Conservation (phyloP, 345 rosid species). For the Populus pruinosa region DNA sequence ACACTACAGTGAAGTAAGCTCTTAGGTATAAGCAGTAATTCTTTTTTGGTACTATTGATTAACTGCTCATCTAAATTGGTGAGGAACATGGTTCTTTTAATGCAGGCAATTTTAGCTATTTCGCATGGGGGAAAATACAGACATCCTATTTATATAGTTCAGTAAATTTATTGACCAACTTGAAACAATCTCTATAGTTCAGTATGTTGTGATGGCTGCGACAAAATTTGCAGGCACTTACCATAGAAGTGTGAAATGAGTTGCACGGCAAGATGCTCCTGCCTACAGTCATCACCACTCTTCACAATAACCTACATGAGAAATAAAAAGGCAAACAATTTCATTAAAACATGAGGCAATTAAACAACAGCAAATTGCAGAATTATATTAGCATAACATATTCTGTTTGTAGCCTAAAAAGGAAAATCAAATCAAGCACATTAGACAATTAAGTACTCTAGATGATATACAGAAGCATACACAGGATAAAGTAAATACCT, state of each 20-base stretch:
- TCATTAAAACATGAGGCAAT: neutral
- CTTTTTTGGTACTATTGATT: neutral
- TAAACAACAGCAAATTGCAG: neutral
- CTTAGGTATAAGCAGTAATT: neutral
- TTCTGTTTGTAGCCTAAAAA: neutral
- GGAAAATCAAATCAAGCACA: constrained; percentile 2
- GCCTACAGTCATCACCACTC: constrained; percentile 99
- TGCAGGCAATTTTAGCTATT: neutral
- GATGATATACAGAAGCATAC: neutral
- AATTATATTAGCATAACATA: constrained; percentile 11
- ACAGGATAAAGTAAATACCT: neutral
- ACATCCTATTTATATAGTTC: neutral
- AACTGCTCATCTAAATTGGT: neutral
- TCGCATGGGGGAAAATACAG: neutral
- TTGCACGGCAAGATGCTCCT: constrained; percentile 99
- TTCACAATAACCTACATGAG: constrained; percentile 75
- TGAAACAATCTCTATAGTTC: neutral
- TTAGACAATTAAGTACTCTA: neutral
- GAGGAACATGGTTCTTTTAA: neutral
- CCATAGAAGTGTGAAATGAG: constrained; percentile 98
- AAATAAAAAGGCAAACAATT: constrained; percentile 13
- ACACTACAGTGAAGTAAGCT: neutral
- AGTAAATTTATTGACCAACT: neutral
- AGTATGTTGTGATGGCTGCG: neutral
- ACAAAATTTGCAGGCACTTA: constrained; percentile 26